These are phyloP conservation scores for Ostreobium quekettii DNA, from an alignment of 139 green algal species.

Conservation along the genomic window DNA sequence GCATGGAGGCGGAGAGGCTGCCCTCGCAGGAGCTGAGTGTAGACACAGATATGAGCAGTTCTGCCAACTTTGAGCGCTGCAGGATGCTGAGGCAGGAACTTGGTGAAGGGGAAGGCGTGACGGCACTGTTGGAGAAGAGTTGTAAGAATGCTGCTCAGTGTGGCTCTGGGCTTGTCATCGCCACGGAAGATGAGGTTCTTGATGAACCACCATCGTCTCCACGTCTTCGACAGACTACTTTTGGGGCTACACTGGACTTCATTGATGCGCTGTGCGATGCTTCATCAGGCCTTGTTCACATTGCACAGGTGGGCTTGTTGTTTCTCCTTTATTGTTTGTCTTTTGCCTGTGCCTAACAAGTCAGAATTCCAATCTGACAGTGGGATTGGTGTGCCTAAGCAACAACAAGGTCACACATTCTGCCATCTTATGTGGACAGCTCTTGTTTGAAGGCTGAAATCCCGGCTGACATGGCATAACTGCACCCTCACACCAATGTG, in stretches of 20 bases:
- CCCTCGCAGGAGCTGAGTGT: neutral
- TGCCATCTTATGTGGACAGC: no score
- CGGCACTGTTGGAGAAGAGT: slow-evolving; percentile 34
- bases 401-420: no score
- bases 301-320: slow-evolving; percentile 35
- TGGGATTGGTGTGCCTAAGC: no score
- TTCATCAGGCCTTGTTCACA: slow-evolving; percentile 56
- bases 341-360: no score
- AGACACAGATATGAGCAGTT: slow-evolving; percentile 1
- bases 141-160: slow-evolving; percentile 11
- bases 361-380: no score
- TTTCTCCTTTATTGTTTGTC: slow-evolving; percentile 21
- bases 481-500: no score
- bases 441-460: no score
- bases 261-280: slow-evolving; percentile 88
- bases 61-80: slow-evolving; percentile 14
- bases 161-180: slow-evolving; percentile 4
- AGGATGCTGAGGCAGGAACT: slow-evolving; percentile 38
- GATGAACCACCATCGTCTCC: neutral
- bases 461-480: no score
- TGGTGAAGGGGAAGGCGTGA: slow-evolving; percentile 57
- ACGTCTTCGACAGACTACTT: slow-evolving; percentile 63
- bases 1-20: no score
- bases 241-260: slow-evolving; percentile 91
- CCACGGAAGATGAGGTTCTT: slow-evolving; percentile 31